Evolutionary conservation across 495 filamentous ascomycete species (phyloP).

Genomic region (Penicillium paradoxum): DNA sequence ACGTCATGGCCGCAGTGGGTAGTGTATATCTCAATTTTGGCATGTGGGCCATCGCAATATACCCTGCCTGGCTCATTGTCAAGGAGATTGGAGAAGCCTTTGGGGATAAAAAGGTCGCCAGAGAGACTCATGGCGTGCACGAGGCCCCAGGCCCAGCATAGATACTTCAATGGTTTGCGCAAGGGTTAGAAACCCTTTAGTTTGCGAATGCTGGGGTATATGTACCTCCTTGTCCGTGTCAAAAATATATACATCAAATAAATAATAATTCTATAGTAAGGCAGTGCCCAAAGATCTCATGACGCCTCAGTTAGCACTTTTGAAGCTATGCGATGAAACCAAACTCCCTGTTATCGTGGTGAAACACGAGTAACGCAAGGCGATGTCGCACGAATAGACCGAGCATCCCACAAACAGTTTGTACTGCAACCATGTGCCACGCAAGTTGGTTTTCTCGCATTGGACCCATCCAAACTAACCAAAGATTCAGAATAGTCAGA

Average conservation of each 20-base stretch:
- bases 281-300: neutral
- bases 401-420: constrained; percentile 65
- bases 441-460: constrained; percentile 82
- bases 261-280: neutral
- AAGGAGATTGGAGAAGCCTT: constrained; percentile 43
- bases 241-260: constrained; percentile 9
- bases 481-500: constrained; percentile 88
- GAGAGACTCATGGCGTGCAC: constrained; percentile 21
- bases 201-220: too few species aligned
- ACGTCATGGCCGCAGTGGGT: constrained; percentile 54
- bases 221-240: neutral
- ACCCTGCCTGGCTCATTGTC: constrained; percentile 57
- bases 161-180: neutral
- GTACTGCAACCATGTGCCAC: constrained; percentile 67
- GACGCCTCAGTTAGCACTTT: neutral
- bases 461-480: constrained; percentile 93
- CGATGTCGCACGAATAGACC: constrained; percentile 83
- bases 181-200: too few species aligned
- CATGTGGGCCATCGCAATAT: constrained; percentile 52
- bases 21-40: constrained; percentile 60
- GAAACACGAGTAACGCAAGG: constrained; percentile 78
- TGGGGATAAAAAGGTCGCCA: constrained; percentile 33
- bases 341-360: constrained; percentile 66
- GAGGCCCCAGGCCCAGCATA: constrained; percentile 12
- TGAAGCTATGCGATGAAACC: constrained; percentile 21